Percentiles rank a stretch among this genome's conserved stretches.
phyloP scores from a whole-genome alignment of 2,329 filamentous ascomycete species.

The Epichloe gansuensis region DNA sequence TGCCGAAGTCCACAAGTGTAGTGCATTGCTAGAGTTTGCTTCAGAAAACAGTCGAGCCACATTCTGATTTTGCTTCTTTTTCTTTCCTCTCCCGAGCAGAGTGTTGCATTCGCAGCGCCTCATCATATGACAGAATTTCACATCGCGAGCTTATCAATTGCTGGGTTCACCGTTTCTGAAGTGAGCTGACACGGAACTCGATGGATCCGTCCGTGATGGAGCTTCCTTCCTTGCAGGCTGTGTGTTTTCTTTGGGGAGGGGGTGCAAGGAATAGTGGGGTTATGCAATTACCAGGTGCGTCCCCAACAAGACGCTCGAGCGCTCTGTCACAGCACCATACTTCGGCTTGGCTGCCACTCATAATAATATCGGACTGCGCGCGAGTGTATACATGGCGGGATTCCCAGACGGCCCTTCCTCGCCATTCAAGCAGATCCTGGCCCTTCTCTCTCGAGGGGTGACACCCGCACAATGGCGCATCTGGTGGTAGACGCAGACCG shows the following conservation, averaged over 20 bases:
- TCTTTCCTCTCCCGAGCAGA: too few relatives aligned
- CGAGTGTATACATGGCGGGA: background rate
- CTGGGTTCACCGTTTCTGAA: too few relatives aligned
- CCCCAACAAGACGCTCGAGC: too few relatives aligned
- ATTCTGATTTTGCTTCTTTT: too few relatives aligned
- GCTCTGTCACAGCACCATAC: background rate
- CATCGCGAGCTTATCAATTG: too few relatives aligned
- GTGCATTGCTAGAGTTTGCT: too few relatives aligned
- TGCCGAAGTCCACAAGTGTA: too few relatives aligned
- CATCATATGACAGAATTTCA: too few relatives aligned
- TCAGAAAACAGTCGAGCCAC: too few relatives aligned
- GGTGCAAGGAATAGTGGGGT: slow-evolving; percentile 11
- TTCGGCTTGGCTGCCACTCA: background rate
- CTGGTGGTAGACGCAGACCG: background rate
- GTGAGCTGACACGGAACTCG: too few relatives aligned
- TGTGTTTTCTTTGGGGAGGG: background rate
- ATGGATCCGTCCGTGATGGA: too few relatives aligned
- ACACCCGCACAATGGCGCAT: slow-evolving; percentile 4
- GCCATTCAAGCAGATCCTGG: slow-evolving; percentile 1
- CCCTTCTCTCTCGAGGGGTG: background rate
- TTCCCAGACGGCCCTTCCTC: background rate
- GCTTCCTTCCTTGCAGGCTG: background rate
- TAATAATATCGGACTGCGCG: background rate
- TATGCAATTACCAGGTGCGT: slow-evolving; percentile 8
- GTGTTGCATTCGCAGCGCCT: too few relatives aligned